Percentiles rank a stretch among this genome's conserved stretches.
Evolutionary conservation across 1,139 yeast species (phyloP).

Genomic region (Taphrina deformans): DNA sequence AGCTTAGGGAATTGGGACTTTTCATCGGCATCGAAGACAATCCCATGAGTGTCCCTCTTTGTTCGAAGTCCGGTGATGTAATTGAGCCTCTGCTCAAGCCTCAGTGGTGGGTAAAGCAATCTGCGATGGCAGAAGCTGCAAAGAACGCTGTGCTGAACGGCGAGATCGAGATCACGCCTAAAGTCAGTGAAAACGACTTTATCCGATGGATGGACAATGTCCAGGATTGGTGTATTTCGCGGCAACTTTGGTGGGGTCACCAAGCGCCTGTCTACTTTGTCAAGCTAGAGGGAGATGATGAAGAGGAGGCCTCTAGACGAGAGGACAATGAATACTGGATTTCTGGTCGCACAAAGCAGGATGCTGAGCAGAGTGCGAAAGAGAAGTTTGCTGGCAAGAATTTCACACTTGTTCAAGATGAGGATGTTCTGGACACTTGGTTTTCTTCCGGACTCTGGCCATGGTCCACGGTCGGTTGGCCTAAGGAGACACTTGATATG

Average conservation of each 20-base stretch:
- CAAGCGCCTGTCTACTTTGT: constrained; percentile 96
- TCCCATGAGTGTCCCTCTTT: constrained; percentile 90
- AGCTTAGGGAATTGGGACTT: constrained; percentile 71
- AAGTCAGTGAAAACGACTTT: constrained; percentile 87
- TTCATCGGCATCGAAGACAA: constrained; percentile 84
- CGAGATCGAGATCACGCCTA: constrained; percentile 76
- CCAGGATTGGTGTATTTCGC: constrained; percentile 99
- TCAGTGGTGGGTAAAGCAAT: constrained; percentile 98
- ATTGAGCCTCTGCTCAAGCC: constrained; percentile 96
- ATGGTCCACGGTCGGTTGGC: constrained; percentile 95
- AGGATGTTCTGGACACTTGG: constrained; percentile 98
- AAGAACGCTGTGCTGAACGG: constrained; percentile 72
- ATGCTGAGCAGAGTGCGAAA: constrained; percentile 79
- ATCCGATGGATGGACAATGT: constrained; percentile 94
- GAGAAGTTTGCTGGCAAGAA: constrained; percentile 67
- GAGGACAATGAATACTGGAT: constrained; percentile 78
- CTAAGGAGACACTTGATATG: constrained; percentile 70
- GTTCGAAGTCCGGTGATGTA: constrained; percentile 94
- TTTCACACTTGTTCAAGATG: constrained; percentile 79
- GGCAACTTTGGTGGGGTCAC: constrained; percentile 99
- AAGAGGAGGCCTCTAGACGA: constrained; percentile 40
- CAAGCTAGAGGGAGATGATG: constrained; percentile 60
- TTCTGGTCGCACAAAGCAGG: constrained; percentile 78
- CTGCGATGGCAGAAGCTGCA: constrained; percentile 85
- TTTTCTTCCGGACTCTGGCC: constrained; percentile 99